Base-by-base conservation (phyloP, 2,329 filamentous ascomycete genomes). In the Aspergillus neoniger region DNA sequence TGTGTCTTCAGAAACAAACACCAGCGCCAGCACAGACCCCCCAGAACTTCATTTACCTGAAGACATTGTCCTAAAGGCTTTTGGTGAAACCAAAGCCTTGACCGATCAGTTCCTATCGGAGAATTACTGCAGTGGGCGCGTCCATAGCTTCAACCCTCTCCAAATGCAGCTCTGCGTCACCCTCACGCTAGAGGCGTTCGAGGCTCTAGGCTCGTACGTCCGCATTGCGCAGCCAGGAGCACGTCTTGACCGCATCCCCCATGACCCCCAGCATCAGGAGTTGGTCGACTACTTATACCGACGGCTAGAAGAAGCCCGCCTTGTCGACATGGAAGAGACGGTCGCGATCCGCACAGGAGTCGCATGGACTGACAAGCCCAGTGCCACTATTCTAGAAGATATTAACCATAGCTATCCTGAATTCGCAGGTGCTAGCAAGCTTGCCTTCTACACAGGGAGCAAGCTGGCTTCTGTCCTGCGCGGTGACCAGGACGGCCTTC, bases 401-500 rank as follows among this genome's bases (percentile, higher is more conserved):
- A 65, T 78, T 9, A 61, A 72, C 1, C 43, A 5, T 3, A 53
- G 55, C 2, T 69, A 69, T 49, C 74, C 73, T 0, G 71, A 72
- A 6, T 68, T 71, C 48, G 62, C 56, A 7, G 61, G 59, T 1
- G 69, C 72, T 2, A 73, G 72, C 30, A 66, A 61, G 12, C 61
- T 72, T 2, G 63, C 65, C 1, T 65, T 61, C n/a, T 68, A 62
- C 32, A 65, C 66, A 1, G 70, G 69, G 0, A 59, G 52, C 14
- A 57, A 56, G 5, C 58, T 73, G 3, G 69, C 66, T 0, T 53
- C 60, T 8, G 66, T 70, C 9, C 57, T 71, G 14, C 57, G 59
- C 3, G 78, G 77, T 10, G 64, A 74, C 21, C 69, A 70, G 10
- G 76, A 80, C 57, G 75, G 76, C 1, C 67, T 80, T 17, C 67